Percentiles rank a stretch among this genome's conserved stretches.
These are phyloP conservation scores for Pueraria montana DNA, from an alignment of 306 rosid genomes.

Conservation along the genomic window DNA sequence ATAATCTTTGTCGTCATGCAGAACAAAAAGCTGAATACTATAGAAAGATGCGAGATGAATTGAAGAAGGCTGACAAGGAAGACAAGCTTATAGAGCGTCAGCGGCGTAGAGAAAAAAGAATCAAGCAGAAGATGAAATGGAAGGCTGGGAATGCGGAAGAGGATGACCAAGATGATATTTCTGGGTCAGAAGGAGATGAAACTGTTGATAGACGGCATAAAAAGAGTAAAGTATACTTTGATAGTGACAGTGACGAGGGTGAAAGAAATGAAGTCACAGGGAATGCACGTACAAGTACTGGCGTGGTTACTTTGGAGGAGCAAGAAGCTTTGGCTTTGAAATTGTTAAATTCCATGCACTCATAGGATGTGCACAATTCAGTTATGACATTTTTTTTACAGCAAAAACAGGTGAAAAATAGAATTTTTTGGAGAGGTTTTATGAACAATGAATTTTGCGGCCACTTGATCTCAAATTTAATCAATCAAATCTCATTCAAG, in stretches of 20 bases:
- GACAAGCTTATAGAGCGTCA: conserved; percentile 74
- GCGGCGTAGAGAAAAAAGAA: conserved; percentile 75
- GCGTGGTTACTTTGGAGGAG: conserved; percentile 60
- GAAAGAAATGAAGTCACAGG: conserved; percentile 53
- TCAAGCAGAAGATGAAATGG: conserved; percentile 76
- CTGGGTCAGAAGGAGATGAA: conserved; percentile 67
- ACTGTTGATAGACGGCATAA: conserved; percentile 51
- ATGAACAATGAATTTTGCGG: no score
- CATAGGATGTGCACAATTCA: conserved; percentile 32
- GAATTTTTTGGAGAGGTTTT: no score
- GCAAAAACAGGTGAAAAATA: background rate
- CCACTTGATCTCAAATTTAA: no score
- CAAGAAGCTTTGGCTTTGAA: conserved; percentile 91
- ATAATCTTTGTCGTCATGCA: conserved; percentile 42
- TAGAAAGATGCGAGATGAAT: conserved; percentile 77
- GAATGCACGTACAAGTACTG: conserved; percentile 36
- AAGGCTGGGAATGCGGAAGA: conserved; percentile 65
- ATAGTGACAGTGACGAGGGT: conserved; percentile 67
- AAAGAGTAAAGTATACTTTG: conserved; percentile 66
- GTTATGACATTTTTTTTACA: background rate
- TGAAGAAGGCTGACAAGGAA: conserved; percentile 81
- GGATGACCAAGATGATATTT: conserved; percentile 47
- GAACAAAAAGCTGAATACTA: conserved; percentile 78
- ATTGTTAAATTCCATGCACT: conserved; percentile 73
- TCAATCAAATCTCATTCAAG: no score